phyloP scores from a whole-genome alignment of 768 basidiomycete species.

The Leccinum sublutescens region DNA sequence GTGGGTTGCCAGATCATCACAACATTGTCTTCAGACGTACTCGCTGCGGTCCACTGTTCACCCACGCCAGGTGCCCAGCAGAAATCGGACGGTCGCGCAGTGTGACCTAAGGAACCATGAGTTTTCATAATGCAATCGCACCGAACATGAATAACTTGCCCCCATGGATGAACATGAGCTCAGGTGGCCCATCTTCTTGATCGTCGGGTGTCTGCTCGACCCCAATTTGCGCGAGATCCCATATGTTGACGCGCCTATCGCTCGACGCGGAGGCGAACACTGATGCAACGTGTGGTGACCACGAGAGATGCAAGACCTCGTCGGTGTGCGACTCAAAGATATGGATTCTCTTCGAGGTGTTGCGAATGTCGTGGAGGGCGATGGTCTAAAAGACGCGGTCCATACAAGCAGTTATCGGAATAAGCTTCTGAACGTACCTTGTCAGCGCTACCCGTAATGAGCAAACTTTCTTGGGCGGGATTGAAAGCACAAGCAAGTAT shows the following conservation, averaged over 20 bases:
- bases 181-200: conserved; percentile 97
- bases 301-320: conserved; percentile 89
- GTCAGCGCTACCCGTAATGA: conserved; percentile 92
- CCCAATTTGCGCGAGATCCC: conserved; percentile 91
- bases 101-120: conserved; percentile 58
- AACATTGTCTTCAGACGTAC: conserved; percentile 95
- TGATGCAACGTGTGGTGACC: conserved; percentile 92
- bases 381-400: conserved; percentile 57
- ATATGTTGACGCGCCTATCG: conserved; percentile 90
- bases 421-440: conserved; percentile 51
- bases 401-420: background rate
- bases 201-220: conserved; percentile 97
- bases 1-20: conserved; percentile 98
- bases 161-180: conserved; percentile 93
- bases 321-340: conserved; percentile 92
- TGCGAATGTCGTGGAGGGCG: conserved; percentile 82
- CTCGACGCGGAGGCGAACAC: conserved; percentile 94
- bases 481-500: conserved; percentile 91
- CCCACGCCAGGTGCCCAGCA: conserved; percentile 86
- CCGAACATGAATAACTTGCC: conserved; percentile 45
- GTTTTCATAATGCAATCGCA: background rate
- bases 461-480: conserved; percentile 71
- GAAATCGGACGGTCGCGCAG: conserved; percentile 88
- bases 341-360: conserved; percentile 74
- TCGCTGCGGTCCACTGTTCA: conserved; percentile 84